Conservation (phyloP, 2,329 filamentous ascomycete genomes). For the Thielaviopsis punctulata region DNA sequence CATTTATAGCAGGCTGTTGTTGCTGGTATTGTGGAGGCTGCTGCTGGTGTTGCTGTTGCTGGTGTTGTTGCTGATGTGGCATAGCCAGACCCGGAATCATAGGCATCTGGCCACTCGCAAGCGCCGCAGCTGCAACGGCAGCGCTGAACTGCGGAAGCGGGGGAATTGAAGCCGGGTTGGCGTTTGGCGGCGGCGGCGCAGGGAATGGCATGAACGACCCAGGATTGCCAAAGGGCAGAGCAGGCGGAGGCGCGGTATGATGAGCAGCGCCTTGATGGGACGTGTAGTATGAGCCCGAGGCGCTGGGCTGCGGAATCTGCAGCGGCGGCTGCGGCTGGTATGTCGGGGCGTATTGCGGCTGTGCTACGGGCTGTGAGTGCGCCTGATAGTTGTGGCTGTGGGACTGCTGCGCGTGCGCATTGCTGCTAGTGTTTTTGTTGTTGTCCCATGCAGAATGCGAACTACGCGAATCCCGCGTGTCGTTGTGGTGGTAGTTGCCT, state of each 20-base stretch:
- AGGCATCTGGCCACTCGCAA: background rate
- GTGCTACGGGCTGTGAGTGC: background rate
- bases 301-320: background rate
- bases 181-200: constrained; percentile 5
- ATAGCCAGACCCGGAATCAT: background rate
- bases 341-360: background rate
- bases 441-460: background rate
- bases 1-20: background rate
- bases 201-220: constrained; percentile 1
- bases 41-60: constrained; percentile 15
- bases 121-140: background rate
- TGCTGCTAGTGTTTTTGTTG: background rate
- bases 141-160: background rate
- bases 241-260: background rate
- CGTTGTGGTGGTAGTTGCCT: constrained; percentile 17
- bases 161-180: constrained; percentile 1
- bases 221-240: background rate
- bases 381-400: background rate
- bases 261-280: background rate
- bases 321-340: background rate
- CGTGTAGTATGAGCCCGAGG: background rate
- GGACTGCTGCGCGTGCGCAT: background rate
- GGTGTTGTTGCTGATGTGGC: background rate
- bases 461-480: background rate
- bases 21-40: constrained; percentile 16